phyloP scores from a whole-genome alignment of 192 early-diverging fungal species.

The Backusella tarrabulga region DNA sequence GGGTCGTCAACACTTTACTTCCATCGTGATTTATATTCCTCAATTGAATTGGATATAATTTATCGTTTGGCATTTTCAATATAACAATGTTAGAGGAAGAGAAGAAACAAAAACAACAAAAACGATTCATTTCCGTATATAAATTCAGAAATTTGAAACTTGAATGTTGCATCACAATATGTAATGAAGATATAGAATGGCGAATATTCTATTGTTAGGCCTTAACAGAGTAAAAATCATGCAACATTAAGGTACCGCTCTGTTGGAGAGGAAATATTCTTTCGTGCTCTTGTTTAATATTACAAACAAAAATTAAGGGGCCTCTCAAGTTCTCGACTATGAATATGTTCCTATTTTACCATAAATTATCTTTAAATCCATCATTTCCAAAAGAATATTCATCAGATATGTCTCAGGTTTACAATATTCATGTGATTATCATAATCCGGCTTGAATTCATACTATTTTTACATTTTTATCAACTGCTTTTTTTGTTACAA shows the following conservation, averaged over 20 bases:
- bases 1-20: conserved; percentile 72
- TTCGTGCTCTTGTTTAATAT: not conserved
- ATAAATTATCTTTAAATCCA: no score
- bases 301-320: no score
- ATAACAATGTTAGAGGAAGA: not conserved
- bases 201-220: not conserved
- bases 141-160: not conserved
- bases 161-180: not conserved
- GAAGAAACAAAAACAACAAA: not conserved
- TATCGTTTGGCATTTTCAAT: not conserved
- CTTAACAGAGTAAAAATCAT: not conserved
- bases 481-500: not conserved
- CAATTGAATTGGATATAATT: conserved; percentile 45
- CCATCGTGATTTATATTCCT: conserved; percentile 78
- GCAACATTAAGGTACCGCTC: not conserved
- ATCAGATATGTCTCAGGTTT: no score
- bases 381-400: not conserved
- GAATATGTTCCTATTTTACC: no score
- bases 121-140: not conserved
- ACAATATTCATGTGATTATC: not conserved
- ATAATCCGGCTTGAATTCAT: not conserved
- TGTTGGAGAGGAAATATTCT: not conserved
- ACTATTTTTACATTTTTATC: not conserved
- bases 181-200: not conserved
- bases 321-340: not conserved